Evolutionary conservation across 2,329 filamentous ascomycete species (phyloP).

Genomic region (Arthrobotrys sinensis): DNA sequence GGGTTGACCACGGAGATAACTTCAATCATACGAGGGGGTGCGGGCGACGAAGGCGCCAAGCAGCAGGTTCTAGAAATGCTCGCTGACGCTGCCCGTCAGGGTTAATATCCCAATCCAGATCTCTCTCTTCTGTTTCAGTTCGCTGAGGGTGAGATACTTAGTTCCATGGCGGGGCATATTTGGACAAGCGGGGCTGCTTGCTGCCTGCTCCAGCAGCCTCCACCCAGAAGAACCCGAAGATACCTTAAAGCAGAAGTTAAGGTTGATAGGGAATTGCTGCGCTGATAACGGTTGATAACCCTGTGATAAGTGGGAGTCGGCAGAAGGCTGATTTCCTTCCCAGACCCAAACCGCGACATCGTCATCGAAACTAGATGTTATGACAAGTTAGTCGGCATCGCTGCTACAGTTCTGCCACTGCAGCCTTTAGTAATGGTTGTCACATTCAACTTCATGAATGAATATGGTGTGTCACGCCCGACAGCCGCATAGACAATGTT

Average conservation of each 20-base stretch:
- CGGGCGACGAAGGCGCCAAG: not conserved
- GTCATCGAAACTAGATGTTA: slow-evolving; percentile 40
- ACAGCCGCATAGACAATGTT: slow-evolving; percentile 5
- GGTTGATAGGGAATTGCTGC: slow-evolving; percentile 63
- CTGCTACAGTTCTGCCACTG: not conserved
- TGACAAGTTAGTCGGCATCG: not conserved
- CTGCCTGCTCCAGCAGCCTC: slow-evolving; percentile 45
- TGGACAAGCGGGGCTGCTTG: slow-evolving; percentile 62
- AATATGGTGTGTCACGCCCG: slow-evolving; percentile 30
- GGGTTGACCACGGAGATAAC: slow-evolving; percentile 1
- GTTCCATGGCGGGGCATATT: slow-evolving; percentile 62
- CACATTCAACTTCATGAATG: slow-evolving; percentile 56
- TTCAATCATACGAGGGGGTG: slow-evolving; percentile 16
- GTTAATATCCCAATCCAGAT: slow-evolving; percentile 23
- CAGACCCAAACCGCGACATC: slow-evolving; percentile 46
- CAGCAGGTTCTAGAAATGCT: slow-evolving; percentile 33
- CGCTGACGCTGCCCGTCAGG: slow-evolving; percentile 50
- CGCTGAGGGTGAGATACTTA: slow-evolving; percentile 37
- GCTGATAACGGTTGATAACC: slow-evolving; percentile 63
- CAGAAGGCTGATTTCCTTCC: not conserved
- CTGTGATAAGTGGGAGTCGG: not conserved
- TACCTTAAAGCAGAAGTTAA: slow-evolving; percentile 59
- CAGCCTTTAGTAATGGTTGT: slow-evolving; percentile 31
- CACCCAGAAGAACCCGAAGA: slow-evolving; percentile 34
- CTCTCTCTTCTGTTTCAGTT: not conserved